Conservation (phyloP, 2,329 filamentous ascomycete species). For the Fusarium sp. region DNA sequence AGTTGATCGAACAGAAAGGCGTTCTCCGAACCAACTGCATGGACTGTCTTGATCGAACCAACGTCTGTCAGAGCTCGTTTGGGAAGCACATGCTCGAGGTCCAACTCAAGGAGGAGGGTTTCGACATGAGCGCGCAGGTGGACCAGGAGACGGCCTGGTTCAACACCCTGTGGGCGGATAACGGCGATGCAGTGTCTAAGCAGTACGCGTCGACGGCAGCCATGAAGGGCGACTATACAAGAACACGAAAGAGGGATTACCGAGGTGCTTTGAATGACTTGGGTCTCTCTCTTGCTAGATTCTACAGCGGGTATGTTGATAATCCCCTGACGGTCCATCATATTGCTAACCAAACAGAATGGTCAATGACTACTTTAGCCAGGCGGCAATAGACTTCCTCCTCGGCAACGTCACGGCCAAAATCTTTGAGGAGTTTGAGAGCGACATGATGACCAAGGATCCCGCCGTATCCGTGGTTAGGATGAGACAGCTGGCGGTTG, state of each 20-base stretch:
- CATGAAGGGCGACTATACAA: slow-evolving; percentile 95
- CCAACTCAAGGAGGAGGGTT: slow-evolving; percentile 81
- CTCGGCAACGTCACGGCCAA: slow-evolving; percentile 87
- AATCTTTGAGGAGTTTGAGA: slow-evolving; percentile 95
- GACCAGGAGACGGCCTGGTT: slow-evolving; percentile 92
- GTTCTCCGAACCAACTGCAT: slow-evolving; percentile 97
- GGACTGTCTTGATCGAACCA: slow-evolving; percentile 97
- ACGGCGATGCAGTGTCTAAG: slow-evolving; percentile 94
- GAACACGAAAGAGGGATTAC: slow-evolving; percentile 90
- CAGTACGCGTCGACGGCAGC: slow-evolving; percentile 97
- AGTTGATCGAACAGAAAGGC: slow-evolving; percentile 71
- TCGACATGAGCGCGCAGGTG: slow-evolving; percentile 78
- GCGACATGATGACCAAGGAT: slow-evolving; percentile 92
- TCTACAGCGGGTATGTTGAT: slow-evolving; percentile 71
- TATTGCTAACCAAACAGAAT: slow-evolving; percentile 71
- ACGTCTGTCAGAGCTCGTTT: slow-evolving; percentile 94
- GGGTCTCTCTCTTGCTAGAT: slow-evolving; percentile 84
- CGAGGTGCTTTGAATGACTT: slow-evolving; percentile 92
- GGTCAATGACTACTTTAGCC: slow-evolving; percentile 97
- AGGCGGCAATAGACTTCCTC: slow-evolving; percentile 94
- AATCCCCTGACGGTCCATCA: not conserved
- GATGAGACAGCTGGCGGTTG: slow-evolving; percentile 89
- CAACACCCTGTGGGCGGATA: slow-evolving; percentile 97
- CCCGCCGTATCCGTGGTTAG: slow-evolving; percentile 88
- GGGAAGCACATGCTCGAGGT: slow-evolving; percentile 84